Conservation (phyloP, 164 flowering plant species). For the Chloranthus sessilifolius region DNA sequence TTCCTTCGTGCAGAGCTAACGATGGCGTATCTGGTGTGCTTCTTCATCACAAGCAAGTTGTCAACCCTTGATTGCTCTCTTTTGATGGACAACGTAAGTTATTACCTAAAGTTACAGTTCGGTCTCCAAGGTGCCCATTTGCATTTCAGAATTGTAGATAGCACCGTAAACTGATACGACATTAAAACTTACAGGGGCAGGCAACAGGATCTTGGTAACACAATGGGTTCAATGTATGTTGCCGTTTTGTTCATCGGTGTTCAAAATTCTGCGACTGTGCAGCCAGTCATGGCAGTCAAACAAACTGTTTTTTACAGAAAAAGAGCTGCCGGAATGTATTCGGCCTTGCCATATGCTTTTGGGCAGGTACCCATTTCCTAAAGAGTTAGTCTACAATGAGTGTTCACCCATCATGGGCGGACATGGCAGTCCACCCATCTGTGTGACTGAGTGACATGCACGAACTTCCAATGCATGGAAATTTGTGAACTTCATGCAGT, state of each 20-base stretch:
- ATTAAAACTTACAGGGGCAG: slow-evolving; percentile 21
- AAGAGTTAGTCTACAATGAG: no score
- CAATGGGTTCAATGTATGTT: slow-evolving; percentile 48
- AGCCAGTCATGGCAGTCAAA: slow-evolving; percentile 44
- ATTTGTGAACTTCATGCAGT: no score
- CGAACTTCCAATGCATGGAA: no score
- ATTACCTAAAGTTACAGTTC: no score
- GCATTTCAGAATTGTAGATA: no score
- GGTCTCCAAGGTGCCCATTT: no score
- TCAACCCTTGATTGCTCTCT: slow-evolving; percentile 44
- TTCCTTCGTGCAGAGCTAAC: slow-evolving; percentile 48
- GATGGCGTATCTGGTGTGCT: slow-evolving; percentile 95
- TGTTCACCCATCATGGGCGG: no score
- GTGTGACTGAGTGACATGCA: no score
- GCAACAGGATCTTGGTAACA: slow-evolving; percentile 27
- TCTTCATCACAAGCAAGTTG: slow-evolving; percentile 97
- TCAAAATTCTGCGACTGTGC: slow-evolving; percentile 43
- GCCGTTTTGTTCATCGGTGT: slow-evolving; percentile 40
- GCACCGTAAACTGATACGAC: no score
- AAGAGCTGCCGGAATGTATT: slow-evolving; percentile 51
- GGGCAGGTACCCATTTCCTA: slow-evolving; percentile 37
- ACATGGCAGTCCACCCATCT: no score
- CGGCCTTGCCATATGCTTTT: slow-evolving; percentile 47
- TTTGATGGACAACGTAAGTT: no score
- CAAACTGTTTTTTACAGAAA: slow-evolving; percentile 45